Conservation (phyloP, 164 flowering plant genomes). For the Nymphaea thermarum region DNA sequence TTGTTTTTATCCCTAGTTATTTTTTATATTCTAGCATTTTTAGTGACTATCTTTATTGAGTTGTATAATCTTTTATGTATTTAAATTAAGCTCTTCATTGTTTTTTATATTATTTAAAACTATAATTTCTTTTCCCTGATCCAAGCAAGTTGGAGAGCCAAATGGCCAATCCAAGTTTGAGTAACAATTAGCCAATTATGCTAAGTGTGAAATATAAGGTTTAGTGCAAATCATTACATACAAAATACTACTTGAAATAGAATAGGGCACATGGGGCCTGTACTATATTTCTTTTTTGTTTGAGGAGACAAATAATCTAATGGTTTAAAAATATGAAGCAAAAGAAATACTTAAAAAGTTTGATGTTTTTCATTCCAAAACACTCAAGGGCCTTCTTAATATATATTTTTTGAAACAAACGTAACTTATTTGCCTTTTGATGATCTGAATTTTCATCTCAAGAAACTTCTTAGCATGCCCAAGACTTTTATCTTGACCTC, state of each 20-base stretch:
- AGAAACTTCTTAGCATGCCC: neutral
- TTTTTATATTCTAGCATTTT: neutral
- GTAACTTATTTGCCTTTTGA: neutral
- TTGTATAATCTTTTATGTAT: too few species aligned
- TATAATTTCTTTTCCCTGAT: too few species aligned
- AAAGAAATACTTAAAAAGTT: constrained; percentile 1
- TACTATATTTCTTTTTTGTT: neutral
- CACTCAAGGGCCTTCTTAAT: neutral
- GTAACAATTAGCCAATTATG: neutral
- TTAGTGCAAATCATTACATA: constrained; percentile 3
- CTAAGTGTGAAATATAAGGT: constrained; percentile 1
- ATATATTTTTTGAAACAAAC: neutral
- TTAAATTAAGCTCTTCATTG: too few species aligned
- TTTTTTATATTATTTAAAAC: too few species aligned
- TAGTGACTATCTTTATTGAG: too few species aligned
- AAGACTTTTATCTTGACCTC: constrained; percentile 1
- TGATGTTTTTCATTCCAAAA: constrained; percentile 1
- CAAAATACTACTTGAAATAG: constrained; percentile 3
- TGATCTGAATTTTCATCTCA: neutral
- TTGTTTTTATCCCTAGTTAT: too few species aligned
- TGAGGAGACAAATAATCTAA: neutral
- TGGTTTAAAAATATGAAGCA: constrained; percentile 3
- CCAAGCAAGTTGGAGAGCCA: too few species aligned
- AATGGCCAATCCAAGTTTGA: too few species aligned
- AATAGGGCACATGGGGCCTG: constrained; percentile 3